Conservation (phyloP, 768 basidiomycete genomes). For the Hydnum rufescens region DNA sequence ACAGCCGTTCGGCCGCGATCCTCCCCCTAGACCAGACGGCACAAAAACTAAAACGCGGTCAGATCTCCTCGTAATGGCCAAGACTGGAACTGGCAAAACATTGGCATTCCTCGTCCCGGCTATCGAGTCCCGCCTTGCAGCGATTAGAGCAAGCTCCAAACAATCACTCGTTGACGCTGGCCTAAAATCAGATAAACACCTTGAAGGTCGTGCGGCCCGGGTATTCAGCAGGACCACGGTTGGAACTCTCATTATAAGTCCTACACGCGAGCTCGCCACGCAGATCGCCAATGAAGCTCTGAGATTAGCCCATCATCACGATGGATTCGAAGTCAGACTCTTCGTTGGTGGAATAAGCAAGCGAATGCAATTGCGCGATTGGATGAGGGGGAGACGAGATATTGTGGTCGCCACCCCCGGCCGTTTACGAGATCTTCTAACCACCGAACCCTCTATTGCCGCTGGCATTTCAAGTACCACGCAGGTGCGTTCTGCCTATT, state of each 20-base stretch:
- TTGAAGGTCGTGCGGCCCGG: conserved; percentile 19
- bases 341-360: conserved; percentile 64
- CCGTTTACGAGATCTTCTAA: conserved; percentile 53
- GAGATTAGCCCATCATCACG: conserved; percentile 39
- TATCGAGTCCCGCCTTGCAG: conserved; percentile 50
- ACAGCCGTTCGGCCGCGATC: conserved; percentile 26
- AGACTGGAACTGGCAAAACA: conserved; percentile 81
- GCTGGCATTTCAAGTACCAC: neutral
- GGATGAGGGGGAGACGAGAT: conserved; percentile 43
- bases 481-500: neutral
- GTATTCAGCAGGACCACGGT: conserved; percentile 28
- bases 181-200: neutral
- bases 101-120: conserved; percentile 76
- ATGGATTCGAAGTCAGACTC: conserved; percentile 46
- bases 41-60: conserved; percentile 17
- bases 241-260: conserved; percentile 67
- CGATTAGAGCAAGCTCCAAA: conserved; percentile 28
- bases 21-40: conserved; percentile 11
- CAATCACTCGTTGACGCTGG: conserved; percentile 27
- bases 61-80: conserved; percentile 72
- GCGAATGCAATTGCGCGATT: conserved; percentile 43
- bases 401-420: conserved; percentile 87
- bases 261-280: conserved; percentile 76
- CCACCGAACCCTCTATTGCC: conserved; percentile 25
- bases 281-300: conserved; percentile 76